A percentile compares a stretch with the other conserved stretches of the same genome.
Conservation (phyloP, 1,139 yeast species). For the Suhomyces choctaworum region DNA sequence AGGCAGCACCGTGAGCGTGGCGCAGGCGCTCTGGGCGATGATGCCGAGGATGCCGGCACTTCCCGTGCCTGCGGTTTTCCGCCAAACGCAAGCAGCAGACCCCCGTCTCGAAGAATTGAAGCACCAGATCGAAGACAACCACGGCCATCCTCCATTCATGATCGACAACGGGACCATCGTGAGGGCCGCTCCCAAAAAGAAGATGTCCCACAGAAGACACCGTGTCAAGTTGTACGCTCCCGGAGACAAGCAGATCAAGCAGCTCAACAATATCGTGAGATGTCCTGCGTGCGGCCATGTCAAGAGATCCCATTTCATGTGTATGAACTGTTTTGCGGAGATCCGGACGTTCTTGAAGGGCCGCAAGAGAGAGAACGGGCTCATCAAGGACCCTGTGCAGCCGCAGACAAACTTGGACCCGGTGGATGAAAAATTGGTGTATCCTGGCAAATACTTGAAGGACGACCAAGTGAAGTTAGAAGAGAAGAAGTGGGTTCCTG, state of each 20-base stretch:
- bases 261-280: conserved; percentile 72
- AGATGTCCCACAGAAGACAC: conserved; percentile 80
- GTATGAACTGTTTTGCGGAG: conserved; percentile 90
- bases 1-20: conserved; percentile 14
- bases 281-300: conserved; percentile 96
- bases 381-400: conserved; percentile 32
- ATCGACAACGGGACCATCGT: conserved; percentile 64
- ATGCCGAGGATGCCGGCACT: conserved; percentile 29
- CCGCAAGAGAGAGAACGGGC: conserved; percentile 38
- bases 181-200: conserved; percentile 91
- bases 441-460: conserved; percentile 65
- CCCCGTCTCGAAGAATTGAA: conserved; percentile 33
- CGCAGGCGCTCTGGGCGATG: conserved; percentile 18
- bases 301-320: conserved; percentile 84
- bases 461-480: conserved; percentile 45
- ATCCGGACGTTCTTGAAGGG: conserved; percentile 68
- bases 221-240: conserved; percentile 82
- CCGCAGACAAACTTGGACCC: conserved; percentile 58
- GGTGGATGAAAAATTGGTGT: conserved; percentile 63
- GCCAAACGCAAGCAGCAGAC: conserved; percentile 16
- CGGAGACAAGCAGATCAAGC: conserved; percentile 77
- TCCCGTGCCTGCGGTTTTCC: conserved; percentile 12
- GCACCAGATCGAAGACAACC: conserved; percentile 30
- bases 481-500: conserved; percentile 68
- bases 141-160: conserved; percentile 36